These are phyloP conservation scores for Adiantum capillusveneris DNA, from an alignment of 75 land plant species.

Conservation along the genomic window DNA sequence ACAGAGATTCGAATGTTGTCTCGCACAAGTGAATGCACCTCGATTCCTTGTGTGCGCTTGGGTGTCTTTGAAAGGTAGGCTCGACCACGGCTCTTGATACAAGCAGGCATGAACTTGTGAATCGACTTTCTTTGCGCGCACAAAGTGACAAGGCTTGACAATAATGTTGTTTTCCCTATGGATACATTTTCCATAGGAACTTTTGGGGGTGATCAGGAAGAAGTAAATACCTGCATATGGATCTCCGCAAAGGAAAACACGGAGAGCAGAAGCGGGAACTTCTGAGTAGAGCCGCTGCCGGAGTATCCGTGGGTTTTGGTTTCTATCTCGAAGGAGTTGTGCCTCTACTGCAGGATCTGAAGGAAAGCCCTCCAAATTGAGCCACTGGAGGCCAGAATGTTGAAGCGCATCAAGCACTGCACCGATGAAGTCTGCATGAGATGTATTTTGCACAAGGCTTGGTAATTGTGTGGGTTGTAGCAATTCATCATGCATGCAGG, in stretches of 20 bases:
- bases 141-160: neutral
- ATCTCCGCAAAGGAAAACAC: neutral
- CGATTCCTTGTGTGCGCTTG: neutral
- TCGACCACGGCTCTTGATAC: no score
- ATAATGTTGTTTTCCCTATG: neutral
- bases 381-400: neutral
- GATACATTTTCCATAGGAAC: neutral
- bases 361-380: neutral
- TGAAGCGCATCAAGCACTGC: neutral
- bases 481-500: no score
- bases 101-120: neutral
- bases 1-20: neutral
- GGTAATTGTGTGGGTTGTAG: no score
- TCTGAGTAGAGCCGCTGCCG: neutral
- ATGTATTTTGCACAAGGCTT: no score
- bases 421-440: no score
- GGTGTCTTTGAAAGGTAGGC: no score
- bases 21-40: neutral
- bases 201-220: neutral
- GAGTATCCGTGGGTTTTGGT: no score
- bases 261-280: neutral
- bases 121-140: neutral
- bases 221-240: neutral
- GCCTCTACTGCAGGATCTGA: neutral
- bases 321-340: neutral